Base-by-base conservation (phyloP, 2,329 filamentous ascomycete genomes). In the Exophiala viscosa region DNA sequence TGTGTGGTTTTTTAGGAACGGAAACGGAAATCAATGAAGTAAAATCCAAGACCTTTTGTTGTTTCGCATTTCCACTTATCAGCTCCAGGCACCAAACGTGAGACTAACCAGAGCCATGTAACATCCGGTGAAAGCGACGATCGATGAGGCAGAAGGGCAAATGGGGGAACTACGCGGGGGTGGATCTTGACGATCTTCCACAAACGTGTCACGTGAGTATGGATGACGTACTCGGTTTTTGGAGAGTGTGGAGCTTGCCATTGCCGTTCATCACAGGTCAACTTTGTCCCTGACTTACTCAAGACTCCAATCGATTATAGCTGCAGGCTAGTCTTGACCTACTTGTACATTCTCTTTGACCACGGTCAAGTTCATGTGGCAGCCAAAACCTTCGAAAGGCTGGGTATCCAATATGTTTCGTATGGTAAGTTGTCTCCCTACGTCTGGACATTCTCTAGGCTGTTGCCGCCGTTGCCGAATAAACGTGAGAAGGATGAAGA, bases 351-450 rank as follows among this genome's bases (percentile, higher is more conserved):
- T 17, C 3, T 36, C 18, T 14, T 43, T 20, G 6, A 34, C 35
- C 17, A 10, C 44, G 20, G 10, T 35, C 5, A 38, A 15, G 31
- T 20, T 39, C 36, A 55, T 59, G 56, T 42, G 40, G 40, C 56
- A 59, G 33, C 56, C 56, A 13, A 59, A 59, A 39, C 56, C 56
- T 38, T 49, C 31, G 35, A 56, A 59, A 46, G 49, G 47, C 23
- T 59, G 50, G 39, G 41, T 59, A 20, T 50, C 52, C 53, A 59
- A 59, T 33, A 59, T 59, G 56, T 59, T 59, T 50, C 56, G 56
- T 23, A 40, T 52, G 40, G 56, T 53, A 54, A 28, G 56, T 54
- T 14, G 23, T 28, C 23, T 28, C 23, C n/a, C n/a, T n/a, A n/a
- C n/a, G n/a, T n/a, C n/a, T n/a, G n/a, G n/a, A n/a, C n/a, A n/a